phyloP scores from a whole-genome alignment of 78 protist genomes.

The Bodo saltans region DNA sequence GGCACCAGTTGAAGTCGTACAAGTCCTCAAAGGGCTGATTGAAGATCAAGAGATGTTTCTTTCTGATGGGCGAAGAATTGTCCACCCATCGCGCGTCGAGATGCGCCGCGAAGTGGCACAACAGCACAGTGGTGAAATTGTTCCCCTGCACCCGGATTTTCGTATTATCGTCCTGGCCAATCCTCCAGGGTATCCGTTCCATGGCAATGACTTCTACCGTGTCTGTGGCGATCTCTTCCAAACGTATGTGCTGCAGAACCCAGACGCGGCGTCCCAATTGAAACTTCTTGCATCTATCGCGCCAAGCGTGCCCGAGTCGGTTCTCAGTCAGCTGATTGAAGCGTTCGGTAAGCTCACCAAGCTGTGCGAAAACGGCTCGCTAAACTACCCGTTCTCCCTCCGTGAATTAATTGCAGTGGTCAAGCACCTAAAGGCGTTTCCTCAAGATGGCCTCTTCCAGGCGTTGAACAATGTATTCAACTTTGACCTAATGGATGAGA shows the following conservation, averaged over 20 bases:
- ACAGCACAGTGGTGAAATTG: no score
- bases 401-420: constrained; percentile 44
- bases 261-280: constrained; percentile 35
- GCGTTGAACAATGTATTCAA: constrained; percentile 46
- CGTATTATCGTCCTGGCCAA: constrained; percentile 67
- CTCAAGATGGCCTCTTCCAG: constrained; percentile 22
- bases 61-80: constrained; percentile 52
- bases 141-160: constrained; percentile 57
- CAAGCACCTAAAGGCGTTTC: constrained; percentile 39
- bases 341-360: constrained; percentile 31
- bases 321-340: background rate
- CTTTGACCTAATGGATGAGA: constrained; percentile 34
- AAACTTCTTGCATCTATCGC: constrained; percentile 32
- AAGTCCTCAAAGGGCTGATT: constrained; percentile 43
- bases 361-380: background rate
- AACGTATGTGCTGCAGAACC: constrained; percentile 39
- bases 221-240: constrained; percentile 57
- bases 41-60: constrained; percentile 60
- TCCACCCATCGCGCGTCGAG: background rate
- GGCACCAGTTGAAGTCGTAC: constrained; percentile 61
- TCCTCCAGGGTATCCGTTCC: constrained; percentile 74
- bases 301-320: constrained; percentile 20
- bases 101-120: no score
- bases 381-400: constrained; percentile 32
- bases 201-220: constrained; percentile 64